Conservation (phyloP, 2,329 filamentous ascomycete species). For the Botrytis pseudocinerea region DNA sequence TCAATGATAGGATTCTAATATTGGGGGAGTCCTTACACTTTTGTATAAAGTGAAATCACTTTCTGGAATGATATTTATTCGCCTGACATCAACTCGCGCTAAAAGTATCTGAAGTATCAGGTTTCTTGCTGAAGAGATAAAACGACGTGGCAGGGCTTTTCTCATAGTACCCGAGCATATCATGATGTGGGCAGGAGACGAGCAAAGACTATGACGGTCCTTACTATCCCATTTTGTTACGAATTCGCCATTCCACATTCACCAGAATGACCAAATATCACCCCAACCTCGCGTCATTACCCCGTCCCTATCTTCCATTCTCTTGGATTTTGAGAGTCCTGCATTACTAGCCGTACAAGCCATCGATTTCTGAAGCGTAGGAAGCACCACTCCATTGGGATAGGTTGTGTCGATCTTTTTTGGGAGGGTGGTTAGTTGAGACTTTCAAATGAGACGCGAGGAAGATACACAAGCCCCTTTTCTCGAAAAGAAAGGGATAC, state of each 20-base stretch:
- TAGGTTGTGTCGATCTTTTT: background rate
- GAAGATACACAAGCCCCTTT: background rate
- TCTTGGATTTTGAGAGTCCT: background rate
- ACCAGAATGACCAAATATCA: conserved; percentile 25
- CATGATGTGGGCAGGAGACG: too few relatives aligned
- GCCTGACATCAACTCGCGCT: background rate
- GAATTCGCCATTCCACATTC: background rate
- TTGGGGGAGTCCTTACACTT: background rate
- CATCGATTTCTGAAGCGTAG: conserved; percentile 11
- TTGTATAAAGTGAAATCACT: background rate
- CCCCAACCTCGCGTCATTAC: background rate
- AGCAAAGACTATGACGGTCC: background rate
- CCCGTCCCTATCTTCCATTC: background rate
- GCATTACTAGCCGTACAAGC: conserved; percentile 16
- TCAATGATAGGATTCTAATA: background rate
- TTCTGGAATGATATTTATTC: background rate
- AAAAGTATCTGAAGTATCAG: background rate
- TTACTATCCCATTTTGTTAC: background rate
- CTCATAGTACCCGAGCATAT: too few relatives aligned
- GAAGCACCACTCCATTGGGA: background rate
- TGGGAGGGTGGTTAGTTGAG: background rate
- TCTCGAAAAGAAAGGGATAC: background rate
- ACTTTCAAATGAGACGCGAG: background rate
- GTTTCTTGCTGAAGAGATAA: background rate
- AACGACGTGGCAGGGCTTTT: too few relatives aligned